These are phyloP conservation scores for Epichloe coenophiala DNA, from an alignment of 2,329 filamentous ascomycete genomes.

Conservation along the genomic window DNA sequence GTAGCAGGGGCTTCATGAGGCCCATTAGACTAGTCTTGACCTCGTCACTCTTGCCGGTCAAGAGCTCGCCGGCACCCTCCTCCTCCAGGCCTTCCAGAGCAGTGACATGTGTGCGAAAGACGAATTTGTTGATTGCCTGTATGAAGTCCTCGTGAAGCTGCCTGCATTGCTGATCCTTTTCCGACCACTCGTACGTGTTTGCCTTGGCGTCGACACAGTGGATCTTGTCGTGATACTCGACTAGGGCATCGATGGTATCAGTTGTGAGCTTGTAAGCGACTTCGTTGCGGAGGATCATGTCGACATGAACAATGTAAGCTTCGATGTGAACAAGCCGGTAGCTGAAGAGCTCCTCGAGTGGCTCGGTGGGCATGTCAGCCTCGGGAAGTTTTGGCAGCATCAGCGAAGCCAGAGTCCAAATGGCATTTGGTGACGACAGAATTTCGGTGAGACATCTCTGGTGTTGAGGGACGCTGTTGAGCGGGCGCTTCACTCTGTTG, in stretches of 20 bases:
- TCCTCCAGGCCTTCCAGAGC: constrained; percentile 94
- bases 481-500: constrained; percentile 88
- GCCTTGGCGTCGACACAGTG: constrained; percentile 84
- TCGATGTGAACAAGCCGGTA: constrained; percentile 88
- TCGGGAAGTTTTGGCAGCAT: constrained; percentile 88
- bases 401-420: constrained; percentile 87
- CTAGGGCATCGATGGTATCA: constrained; percentile 83
- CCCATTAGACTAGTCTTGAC: constrained; percentile 78
- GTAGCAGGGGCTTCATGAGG: constrained; percentile 78
- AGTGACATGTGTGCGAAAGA: constrained; percentile 77
- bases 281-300: constrained; percentile 96
- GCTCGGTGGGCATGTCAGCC: constrained; percentile 66
- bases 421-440: constrained; percentile 74
- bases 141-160: constrained; percentile 95
- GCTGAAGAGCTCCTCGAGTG: constrained; percentile 81
- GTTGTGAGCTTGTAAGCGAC: constrained; percentile 95
- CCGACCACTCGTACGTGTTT: constrained; percentile 85
- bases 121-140: constrained; percentile 93
- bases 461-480: constrained; percentile 95
- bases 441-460: constrained; percentile 91
- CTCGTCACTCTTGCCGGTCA: constrained; percentile 82
- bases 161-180: constrained; percentile 93
- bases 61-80: constrained; percentile 84
- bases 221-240: constrained; percentile 93
- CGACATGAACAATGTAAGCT: constrained; percentile 96